Conservation (phyloP, 2,329 filamentous ascomycete species). For the Whalleya microplaca region DNA sequence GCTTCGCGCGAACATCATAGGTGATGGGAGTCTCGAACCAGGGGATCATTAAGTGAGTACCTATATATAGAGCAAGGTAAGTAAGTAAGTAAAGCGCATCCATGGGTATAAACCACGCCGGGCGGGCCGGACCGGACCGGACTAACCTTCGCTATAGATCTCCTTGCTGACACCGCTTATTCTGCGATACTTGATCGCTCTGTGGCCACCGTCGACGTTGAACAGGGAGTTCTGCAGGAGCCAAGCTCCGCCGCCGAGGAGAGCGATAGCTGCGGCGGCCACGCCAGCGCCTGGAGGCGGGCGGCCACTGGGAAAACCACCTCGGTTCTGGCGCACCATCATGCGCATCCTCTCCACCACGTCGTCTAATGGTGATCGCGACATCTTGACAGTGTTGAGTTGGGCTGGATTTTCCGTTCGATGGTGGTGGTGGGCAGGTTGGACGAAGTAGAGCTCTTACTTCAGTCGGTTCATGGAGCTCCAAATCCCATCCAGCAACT, state of each 20-base stretch:
- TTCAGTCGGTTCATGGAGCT: background rate
- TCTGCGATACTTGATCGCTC: conserved; percentile 97
- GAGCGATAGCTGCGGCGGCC: conserved; percentile 45
- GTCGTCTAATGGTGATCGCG: conserved; percentile 37
- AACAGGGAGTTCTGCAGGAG: conserved; percentile 66
- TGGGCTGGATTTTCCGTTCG: background rate
- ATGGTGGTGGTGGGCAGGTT: conserved; percentile 5
- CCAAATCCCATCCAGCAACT: conserved; percentile 20
- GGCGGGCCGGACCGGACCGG: conserved; percentile 6
- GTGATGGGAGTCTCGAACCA: conserved; percentile 98
- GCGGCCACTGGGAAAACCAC: conserved; percentile 47
- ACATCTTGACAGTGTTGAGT: conserved; percentile 31
- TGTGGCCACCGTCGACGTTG: conserved; percentile 96
- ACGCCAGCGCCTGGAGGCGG: conserved; percentile 47
- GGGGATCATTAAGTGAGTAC: conserved; percentile 90
- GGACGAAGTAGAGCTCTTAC: conserved; percentile 17
- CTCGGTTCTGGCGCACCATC: conserved; percentile 40
- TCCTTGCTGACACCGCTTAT: conserved; percentile 92
- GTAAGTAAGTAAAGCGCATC: conserved; percentile 2
- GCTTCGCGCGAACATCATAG: conserved; percentile 98
- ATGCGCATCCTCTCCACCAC: conserved; percentile 29
- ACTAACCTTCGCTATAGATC: conserved; percentile 89
- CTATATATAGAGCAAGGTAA: conserved; percentile 50
- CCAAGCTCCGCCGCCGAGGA: conserved; percentile 54
- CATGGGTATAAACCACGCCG: background rate